Conservation (phyloP, 140 eudicot species). For the Senecio squalidus region DNA sequence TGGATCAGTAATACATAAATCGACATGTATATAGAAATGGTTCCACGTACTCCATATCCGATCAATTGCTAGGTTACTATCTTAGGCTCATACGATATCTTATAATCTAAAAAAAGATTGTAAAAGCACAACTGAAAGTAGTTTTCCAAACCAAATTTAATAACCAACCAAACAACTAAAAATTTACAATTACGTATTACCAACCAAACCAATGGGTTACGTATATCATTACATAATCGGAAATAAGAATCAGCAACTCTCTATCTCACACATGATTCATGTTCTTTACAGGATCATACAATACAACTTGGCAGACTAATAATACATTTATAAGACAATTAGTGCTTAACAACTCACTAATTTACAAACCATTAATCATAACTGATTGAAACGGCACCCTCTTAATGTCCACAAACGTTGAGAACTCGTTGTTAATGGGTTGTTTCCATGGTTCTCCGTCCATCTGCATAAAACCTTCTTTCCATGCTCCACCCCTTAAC, state of each 20-base stretch:
- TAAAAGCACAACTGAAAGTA: no score
- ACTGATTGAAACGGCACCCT: slow-evolving; percentile 67
- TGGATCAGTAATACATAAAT: no score
- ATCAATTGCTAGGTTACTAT: no score
- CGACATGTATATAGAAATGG: no score
- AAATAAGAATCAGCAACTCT: slow-evolving; percentile 17
- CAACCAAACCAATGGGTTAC: slow-evolving; percentile 23
- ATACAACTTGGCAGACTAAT: slow-evolving; percentile 9
- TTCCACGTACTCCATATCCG: no score
- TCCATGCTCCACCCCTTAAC: slow-evolving; percentile 90
- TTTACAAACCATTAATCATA: slow-evolving; percentile 49
- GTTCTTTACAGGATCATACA: slow-evolving; percentile 25
- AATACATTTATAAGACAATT: slow-evolving; percentile 16
- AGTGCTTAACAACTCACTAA: slow-evolving; percentile 3
- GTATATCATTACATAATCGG: background rate
- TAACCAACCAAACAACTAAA: background rate
- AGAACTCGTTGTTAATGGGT: slow-evolving; percentile 59
- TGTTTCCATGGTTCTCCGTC: slow-evolving; percentile 99
- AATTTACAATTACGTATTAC: slow-evolving; percentile 31
- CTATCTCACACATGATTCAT: background rate
- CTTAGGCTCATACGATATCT: no score
- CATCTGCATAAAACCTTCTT: slow-evolving; percentile 69
- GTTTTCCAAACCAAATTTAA: no score
- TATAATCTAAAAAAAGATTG: no score
- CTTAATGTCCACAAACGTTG: slow-evolving; percentile 83